phyloP scores from a whole-genome alignment of 257 asterid genomes.

The Solanum arcanum region DNA sequence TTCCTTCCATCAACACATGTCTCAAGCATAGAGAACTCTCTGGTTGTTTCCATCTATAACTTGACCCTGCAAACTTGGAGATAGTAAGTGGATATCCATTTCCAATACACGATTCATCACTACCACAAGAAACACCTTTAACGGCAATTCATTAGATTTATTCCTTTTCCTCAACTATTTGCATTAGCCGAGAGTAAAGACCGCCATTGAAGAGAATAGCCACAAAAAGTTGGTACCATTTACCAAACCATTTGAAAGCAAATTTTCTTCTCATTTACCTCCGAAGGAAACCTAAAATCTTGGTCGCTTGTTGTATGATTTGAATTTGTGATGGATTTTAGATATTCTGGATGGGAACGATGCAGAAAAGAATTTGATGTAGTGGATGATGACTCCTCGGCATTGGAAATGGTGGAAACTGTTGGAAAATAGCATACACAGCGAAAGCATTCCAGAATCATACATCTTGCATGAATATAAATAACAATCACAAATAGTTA shows the following conservation, averaged over 20 bases:
- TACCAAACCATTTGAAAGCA: background rate
- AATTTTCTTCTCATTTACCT: background rate
- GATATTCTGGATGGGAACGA: conserved; percentile 42
- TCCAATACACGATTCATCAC: background rate
- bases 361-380: conserved; percentile 86
- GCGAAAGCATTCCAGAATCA: too few species aligned
- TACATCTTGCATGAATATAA: too few species aligned
- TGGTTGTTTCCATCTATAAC: background rate
- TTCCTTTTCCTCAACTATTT: background rate
- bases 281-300: too few species aligned
- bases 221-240: too few species aligned
- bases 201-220: background rate
- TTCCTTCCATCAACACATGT: too few species aligned
- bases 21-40: too few species aligned
- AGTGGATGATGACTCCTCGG: conserved; percentile 43
- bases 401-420: background rate
- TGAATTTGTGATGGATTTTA: background rate
- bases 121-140: too few species aligned
- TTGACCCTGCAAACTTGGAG: background rate
- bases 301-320: background rate
- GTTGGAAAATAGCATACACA: too few species aligned
- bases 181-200: background rate
- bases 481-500: too few species aligned
- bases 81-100: background rate
- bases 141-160: background rate